phyloP scores from a whole-genome alignment of 2,329 filamentous ascomycete species.

The Fusarium fracticaudum region DNA sequence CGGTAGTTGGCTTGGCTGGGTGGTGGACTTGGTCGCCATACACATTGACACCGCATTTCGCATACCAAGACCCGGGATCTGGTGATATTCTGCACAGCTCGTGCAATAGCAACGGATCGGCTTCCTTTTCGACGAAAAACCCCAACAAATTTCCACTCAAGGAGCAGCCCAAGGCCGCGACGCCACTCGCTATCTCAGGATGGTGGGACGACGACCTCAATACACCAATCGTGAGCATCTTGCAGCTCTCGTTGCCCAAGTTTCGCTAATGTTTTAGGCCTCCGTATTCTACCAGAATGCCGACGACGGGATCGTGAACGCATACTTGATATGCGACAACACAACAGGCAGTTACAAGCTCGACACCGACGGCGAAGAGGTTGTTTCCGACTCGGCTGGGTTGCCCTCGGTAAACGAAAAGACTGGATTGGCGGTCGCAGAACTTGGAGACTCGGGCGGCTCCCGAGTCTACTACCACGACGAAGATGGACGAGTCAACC shows the following conservation, averaged over 20 bases:
- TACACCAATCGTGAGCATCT: constrained; percentile 19
- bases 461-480: constrained; percentile 35
- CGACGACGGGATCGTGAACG: constrained; percentile 21
- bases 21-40: constrained; percentile 32
- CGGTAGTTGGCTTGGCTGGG: constrained; percentile 21
- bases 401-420: constrained; percentile 29
- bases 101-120: constrained; percentile 30
- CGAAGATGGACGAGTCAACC: constrained; percentile 16
- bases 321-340: constrained; percentile 22
- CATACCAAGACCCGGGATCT: constrained; percentile 33
- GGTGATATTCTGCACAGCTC: constrained; percentile 32
- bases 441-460: constrained; percentile 29
- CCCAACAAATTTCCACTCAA: constrained; percentile 28
- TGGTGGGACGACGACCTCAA: constrained; percentile 29
- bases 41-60: constrained; percentile 31
- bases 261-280: background rate
- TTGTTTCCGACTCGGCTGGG: constrained; percentile 8
- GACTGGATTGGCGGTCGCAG: constrained; percentile 23
- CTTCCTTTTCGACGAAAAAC: constrained; percentile 19
- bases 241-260: fast-evolving
- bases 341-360: constrained; percentile 22
- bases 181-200: constrained; percentile 12
- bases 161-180: constrained; percentile 9
- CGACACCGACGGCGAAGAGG: constrained; percentile 5
- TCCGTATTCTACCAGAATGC: constrained; percentile 29